Percentiles rank a stretch among this genome's conserved stretches.
Conservation (phyloP, 768 basidiomycete species). For the Rhodotorula kratochvilovae region DNA sequence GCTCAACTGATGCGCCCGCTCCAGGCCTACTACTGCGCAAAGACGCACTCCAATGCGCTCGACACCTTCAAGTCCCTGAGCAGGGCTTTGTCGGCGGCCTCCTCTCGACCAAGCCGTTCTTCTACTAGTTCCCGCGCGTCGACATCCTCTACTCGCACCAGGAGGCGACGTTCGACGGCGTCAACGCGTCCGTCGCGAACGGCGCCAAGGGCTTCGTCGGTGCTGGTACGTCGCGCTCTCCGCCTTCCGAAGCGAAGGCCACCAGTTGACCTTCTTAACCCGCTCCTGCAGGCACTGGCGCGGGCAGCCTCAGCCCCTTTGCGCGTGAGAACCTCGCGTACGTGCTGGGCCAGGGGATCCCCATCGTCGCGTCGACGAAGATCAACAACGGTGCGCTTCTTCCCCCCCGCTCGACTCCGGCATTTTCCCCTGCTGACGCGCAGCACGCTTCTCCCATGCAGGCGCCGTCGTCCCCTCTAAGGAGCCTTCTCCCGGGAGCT, state of each 20-base stretch:
- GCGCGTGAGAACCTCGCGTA: conserved; percentile 9
- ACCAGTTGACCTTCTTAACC: background rate
- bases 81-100: conserved; percentile 46
- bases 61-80: conserved; percentile 47
- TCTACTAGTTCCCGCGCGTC: conserved; percentile 33
- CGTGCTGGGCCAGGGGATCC: conserved; percentile 8
- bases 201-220: conserved; percentile 31
- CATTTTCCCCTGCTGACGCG: too few species aligned
- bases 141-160: conserved; percentile 37
- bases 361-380: conserved; percentile 29
- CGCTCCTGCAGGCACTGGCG: conserved; percentile 12
- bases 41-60: conserved; percentile 39
- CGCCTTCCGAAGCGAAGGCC: too few species aligned
- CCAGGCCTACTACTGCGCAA: conserved; percentile 43
- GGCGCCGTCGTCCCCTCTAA: background rate
- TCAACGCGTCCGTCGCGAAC: conserved; percentile 16
- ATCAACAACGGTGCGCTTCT: conserved; percentile 22
- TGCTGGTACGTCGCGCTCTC: conserved; percentile 11
- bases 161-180: conserved; percentile 16
- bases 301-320: conserved; percentile 9
- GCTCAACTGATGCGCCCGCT: background rate
- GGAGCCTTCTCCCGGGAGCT: background rate
- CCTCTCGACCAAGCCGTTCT: conserved; percentile 30
- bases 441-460: background rate
- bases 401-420: too few species aligned